Evolutionary conservation across 2,329 filamentous ascomycete genomes (phyloP), one percentile per base, ranked within the genome.

Genomic region (Dactylellina cionopaga): DNA sequence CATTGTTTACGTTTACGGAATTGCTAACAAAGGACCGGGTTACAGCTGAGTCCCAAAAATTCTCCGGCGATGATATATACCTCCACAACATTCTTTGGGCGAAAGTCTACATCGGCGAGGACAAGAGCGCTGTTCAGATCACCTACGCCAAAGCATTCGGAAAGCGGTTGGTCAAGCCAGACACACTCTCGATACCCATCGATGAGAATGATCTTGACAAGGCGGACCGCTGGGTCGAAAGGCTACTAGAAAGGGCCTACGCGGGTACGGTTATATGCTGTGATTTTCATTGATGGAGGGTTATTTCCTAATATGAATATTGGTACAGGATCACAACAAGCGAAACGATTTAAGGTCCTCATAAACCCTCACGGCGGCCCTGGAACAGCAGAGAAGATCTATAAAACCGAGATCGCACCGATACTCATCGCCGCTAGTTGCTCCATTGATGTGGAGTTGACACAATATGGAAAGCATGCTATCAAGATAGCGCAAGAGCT

Each of bases 321-420:
- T 29, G 10, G 19, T 46, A 29, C 25, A 77, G 76, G 69, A 27
- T 75, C 90, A 1, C 87, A 90, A 77, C 85, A 85, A 58, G 85
- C 84, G 66, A 95, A 92, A 80, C 88, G 92, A 47, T 88, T 95
- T 74, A 96, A 95, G 80, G 88, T 98, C 10, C 83, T 98, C 43
- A 85, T 99, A 74, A 99, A 99, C 80, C 95, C 95, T 0, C 90
- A 93, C 77, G 92, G 92, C 11, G 95, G 95, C 0, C 90, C 92
- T 41, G 94, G 94, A 13, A 82, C 83, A 39, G 94, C 92, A 0
- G 82, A 86, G 73, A 90, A 87, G 78, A 85, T 88, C 75, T 98
- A 92, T 85, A 82, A 88, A 64, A 85, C 85, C 44, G 85, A 94
- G 75, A 90, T 93, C 46, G 88, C 89, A 77, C 93, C 94, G 6